phyloP scores from a whole-genome alignment of 345 rosid species.

The Brassica carinata region DNA sequence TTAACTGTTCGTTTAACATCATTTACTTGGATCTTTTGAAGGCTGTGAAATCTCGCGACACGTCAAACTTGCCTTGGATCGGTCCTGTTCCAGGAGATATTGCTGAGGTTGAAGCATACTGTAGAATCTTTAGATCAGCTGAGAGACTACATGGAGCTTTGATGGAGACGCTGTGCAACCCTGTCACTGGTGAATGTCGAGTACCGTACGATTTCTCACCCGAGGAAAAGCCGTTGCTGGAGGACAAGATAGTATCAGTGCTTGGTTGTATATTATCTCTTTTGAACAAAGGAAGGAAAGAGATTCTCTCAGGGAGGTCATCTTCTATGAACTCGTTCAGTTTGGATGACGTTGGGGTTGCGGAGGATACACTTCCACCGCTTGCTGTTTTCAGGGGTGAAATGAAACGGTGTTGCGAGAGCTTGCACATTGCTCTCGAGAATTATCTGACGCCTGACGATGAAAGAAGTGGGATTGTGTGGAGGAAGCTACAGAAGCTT shows the following conservation, averaged over 20 bases:
- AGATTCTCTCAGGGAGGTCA: constrained; percentile 83
- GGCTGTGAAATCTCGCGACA: constrained; percentile 57
- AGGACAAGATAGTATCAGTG: constrained; percentile 88
- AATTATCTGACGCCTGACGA: constrained; percentile 75
- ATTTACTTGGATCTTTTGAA: constrained; percentile 41
- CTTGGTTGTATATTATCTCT: constrained; percentile 92
- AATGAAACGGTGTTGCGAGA: constrained; percentile 97
- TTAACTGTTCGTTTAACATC: constrained; percentile 29
- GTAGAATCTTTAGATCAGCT: constrained; percentile 88
- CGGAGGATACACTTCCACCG: constrained; percentile 81
- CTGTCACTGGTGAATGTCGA: constrained; percentile 85
- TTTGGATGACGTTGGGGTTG: constrained; percentile 62
- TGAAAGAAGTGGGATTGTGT: constrained; percentile 61
- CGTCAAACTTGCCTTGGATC: constrained; percentile 74
- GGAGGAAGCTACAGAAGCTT: constrained; percentile 94
- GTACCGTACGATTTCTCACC: constrained; percentile 74
- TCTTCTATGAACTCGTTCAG: constrained; percentile 54
- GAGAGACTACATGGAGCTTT: constrained; percentile 80
- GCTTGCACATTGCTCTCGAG: constrained; percentile 91
- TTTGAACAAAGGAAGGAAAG: constrained; percentile 84
- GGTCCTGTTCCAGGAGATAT: constrained; percentile 98
- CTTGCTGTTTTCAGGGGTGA: constrained; percentile 87
- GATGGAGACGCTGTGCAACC: constrained; percentile 95
- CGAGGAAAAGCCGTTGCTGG: constrained; percentile 82
- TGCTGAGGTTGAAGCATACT: constrained; percentile 95